A percentile compares a stretch with the other conserved stretches of the same genome.
These are phyloP conservation scores for Rosa lucieae DNA, from an alignment of 306 rosid genomes.

Conservation along the genomic window DNA sequence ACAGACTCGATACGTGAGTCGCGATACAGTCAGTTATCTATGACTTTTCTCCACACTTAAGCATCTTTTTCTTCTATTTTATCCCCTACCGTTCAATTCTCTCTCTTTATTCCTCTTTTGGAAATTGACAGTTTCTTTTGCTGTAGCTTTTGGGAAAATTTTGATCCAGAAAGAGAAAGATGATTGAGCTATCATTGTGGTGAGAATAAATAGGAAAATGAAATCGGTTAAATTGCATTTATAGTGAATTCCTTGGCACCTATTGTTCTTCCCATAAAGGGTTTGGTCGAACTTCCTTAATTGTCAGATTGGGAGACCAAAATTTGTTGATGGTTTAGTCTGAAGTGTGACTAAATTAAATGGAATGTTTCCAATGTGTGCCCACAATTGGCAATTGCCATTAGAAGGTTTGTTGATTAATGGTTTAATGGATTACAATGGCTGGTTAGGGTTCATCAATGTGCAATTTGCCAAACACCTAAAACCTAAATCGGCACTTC, in stretches of 20 bases:
- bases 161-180: background rate
- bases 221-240: background rate
- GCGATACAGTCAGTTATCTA: no score
- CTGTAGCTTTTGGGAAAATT: background rate
- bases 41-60: background rate
- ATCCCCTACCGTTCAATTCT: background rate
- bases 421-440: background rate
- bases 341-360: background rate
- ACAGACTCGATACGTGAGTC: no score
- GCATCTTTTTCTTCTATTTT: background rate
- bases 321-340: background rate
- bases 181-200: slow-evolving; percentile 17
- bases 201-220: background rate
- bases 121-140: background rate
- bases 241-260: background rate
- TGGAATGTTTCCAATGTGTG: background rate
- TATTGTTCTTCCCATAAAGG: background rate
- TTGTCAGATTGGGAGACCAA: background rate
- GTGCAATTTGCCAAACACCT: background rate
- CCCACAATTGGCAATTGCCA: slow-evolving; percentile 9
- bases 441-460: background rate
- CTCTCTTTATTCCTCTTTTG: background rate
- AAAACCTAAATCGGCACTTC: background rate
- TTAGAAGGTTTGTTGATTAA: background rate
- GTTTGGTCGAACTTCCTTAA: slow-evolving; percentile 4